A percentile compares a stretch with the other conserved stretches of the same genome.
Conservation (phyloP, 331 rosid genomes). For the Saraca asoca region DNA sequence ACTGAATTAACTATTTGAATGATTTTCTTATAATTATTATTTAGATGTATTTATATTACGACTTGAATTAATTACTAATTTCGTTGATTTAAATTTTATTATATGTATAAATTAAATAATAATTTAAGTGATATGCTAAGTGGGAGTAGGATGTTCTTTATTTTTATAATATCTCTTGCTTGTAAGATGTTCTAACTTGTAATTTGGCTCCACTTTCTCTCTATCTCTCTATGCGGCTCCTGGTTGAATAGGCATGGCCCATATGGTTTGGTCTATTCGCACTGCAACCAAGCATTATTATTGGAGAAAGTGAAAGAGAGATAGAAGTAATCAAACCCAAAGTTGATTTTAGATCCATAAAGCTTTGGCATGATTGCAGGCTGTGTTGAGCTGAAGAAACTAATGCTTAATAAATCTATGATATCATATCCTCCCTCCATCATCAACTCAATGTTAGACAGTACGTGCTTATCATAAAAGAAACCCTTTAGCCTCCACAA, state of each 20-base stretch:
- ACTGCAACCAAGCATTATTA: slow-evolving; percentile 7
- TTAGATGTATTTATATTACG: no score
- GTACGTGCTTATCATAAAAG: not conserved
- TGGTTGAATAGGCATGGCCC: slow-evolving; percentile 21
- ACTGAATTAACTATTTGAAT: no score
- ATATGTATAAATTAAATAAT: no score
- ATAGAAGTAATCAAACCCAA: slow-evolving; percentile 2
- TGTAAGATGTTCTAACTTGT: not conserved
- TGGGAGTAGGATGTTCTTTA: not conserved
- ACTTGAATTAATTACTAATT: no score
- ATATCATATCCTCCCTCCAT: not conserved
- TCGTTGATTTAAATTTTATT: no score
- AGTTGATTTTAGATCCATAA: slow-evolving; percentile 2
- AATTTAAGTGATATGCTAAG: no score
- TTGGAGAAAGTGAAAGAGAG: slow-evolving; percentile 9
- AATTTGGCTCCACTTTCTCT: not conserved
- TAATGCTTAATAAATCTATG: not conserved
- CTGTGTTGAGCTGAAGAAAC: not conserved
- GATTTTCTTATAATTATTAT: no score
- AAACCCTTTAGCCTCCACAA: not conserved
- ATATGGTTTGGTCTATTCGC: slow-evolving; percentile 36
- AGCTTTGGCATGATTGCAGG: not conserved
- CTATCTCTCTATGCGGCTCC: not conserved
- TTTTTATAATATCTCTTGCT: slow-evolving; percentile 15
- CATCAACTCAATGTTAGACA: not conserved